Percentiles rank a stretch among this genome's conserved stretches.
These are phyloP conservation scores for Cutaneotrichosporon spelunceum DNA, from an alignment of 1,284 basidiomycete species.

Conservation along the genomic window DNA sequence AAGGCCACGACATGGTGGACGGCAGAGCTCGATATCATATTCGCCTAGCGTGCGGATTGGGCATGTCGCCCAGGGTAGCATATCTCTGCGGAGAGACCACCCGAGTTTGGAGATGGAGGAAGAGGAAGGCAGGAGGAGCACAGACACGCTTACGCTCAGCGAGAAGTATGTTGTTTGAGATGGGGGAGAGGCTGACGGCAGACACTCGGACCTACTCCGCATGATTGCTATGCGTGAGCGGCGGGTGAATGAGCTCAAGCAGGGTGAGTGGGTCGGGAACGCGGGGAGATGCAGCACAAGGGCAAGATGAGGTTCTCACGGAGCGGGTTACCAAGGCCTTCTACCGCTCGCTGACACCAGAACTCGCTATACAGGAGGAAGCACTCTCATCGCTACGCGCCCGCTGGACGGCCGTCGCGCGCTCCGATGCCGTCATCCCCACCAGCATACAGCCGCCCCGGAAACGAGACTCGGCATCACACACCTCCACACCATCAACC, in stretches of 20 bases:
- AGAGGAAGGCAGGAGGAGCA: not conserved
- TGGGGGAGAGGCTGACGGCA: slow-evolving; percentile 22
- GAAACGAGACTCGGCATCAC: slow-evolving; percentile 1
- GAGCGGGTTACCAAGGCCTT: not conserved
- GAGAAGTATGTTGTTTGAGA: not conserved
- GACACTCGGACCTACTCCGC: slow-evolving; percentile 43
- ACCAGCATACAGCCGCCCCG: not conserved
- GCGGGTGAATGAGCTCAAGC: slow-evolving; percentile 40
- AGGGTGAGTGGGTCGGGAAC: slow-evolving; percentile 29
- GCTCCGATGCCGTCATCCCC: slow-evolving; percentile 8
- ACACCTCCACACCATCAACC: not conserved
- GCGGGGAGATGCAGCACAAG: not conserved
- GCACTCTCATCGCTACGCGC: slow-evolving; percentile 37
- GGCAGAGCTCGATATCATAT: slow-evolving; percentile 5
- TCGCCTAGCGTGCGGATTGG: not conserved
- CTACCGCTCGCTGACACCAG: slow-evolving; percentile 20
- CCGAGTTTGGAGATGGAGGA: not conserved
- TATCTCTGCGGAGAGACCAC: not conserved
- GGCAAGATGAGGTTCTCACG: too few relatives aligned
- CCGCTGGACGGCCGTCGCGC: slow-evolving; percentile 38
- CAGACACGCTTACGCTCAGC: slow-evolving; percentile 4
- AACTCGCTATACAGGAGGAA: slow-evolving; percentile 38
- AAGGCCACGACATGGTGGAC: not conserved
- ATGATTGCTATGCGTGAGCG: slow-evolving; percentile 44
- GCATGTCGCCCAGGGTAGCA: not conserved